phyloP scores from a whole-genome alignment of 2,329 filamentous ascomycete species.

The Hysterium pulicare region DNA sequence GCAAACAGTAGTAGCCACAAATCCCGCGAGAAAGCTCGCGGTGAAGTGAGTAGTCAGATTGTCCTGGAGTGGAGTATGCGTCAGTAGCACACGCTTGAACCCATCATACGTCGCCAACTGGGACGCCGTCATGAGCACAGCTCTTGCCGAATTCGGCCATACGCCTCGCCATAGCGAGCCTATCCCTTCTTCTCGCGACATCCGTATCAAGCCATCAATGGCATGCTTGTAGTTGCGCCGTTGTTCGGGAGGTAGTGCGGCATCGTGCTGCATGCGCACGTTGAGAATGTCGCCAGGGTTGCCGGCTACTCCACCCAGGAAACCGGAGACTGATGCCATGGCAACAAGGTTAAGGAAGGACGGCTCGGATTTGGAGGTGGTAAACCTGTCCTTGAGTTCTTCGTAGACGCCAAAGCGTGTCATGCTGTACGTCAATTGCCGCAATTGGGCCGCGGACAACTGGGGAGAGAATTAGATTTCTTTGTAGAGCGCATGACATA shows the following conservation, averaged over 20 bases:
- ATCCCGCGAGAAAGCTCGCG: conserved; percentile 72
- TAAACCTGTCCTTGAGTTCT: conserved; percentile 73
- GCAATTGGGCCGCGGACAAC: conserved; percentile 86
- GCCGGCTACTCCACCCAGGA: conserved; percentile 82
- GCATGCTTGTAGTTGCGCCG: conserved; percentile 88
- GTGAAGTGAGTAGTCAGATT: conserved; percentile 74
- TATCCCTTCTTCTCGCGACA: conserved; percentile 81
- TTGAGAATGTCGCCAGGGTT: conserved; percentile 97
- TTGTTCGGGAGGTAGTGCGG: conserved; percentile 67
- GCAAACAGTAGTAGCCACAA: conserved; percentile 80
- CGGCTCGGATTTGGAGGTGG: conserved; percentile 51
- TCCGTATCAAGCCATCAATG: conserved; percentile 78
- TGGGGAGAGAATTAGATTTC: conserved; percentile 32
- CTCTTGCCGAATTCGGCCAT: conserved; percentile 75
- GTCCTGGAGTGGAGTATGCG: conserved; percentile 63
- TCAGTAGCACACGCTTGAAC: conserved; percentile 69
- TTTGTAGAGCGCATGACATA: too few species aligned
- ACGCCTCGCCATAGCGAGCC: conserved; percentile 77
- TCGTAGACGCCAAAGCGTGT: conserved; percentile 97
- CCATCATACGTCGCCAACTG: conserved; percentile 83
- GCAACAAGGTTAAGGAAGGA: conserved; percentile 74
- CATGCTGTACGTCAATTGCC: conserved; percentile 91
- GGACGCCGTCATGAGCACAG: conserved; percentile 81
- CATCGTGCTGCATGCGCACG: conserved; percentile 96
- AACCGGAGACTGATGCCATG: conserved; percentile 79